Evolutionary conservation across 345 rosid genomes (phyloP).

Genomic region (Anastatica hierochuntica): DNA sequence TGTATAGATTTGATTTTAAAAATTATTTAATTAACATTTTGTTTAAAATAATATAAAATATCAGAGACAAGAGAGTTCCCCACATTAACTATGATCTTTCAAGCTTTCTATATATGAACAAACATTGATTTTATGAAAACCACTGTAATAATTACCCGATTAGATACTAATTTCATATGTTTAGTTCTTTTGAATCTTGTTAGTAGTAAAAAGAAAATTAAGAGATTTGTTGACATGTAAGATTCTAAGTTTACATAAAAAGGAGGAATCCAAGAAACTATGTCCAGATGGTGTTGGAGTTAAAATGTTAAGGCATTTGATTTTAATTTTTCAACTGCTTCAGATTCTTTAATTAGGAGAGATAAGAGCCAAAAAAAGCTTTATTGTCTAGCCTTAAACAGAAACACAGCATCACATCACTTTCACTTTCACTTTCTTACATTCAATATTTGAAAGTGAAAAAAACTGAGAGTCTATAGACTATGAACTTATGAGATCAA

Average conservation of each 20-base stretch:
- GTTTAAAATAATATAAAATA: background rate
- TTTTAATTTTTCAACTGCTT: conserved; percentile 16
- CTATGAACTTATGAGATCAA: conserved; percentile 24
- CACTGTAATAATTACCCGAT: conserved; percentile 20
- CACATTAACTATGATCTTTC: conserved; percentile 17
- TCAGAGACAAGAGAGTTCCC: conserved; percentile 2
- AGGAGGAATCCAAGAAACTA: conserved; percentile 21
- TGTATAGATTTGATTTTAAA: conserved; percentile 1
- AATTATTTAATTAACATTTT: background rate
- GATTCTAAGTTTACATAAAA: conserved; percentile 21
- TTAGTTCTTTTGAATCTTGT: conserved; percentile 12
- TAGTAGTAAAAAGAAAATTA: conserved; percentile 3
- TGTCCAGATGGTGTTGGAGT: conserved; percentile 21
- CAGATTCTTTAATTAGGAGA: conserved; percentile 25
- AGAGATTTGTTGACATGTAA: conserved; percentile 21
- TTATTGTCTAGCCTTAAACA: conserved; percentile 27
- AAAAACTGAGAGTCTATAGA: too few relatives aligned
- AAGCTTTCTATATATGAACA: conserved; percentile 17
- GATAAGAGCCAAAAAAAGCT: conserved; percentile 11
- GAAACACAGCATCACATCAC: conserved; percentile 29
- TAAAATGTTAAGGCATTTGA: conserved; percentile 15
- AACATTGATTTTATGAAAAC: conserved; percentile 18
- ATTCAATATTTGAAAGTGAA: conserved; percentile 20
- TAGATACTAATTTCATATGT: conserved; percentile 5
- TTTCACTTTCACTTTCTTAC: conserved; percentile 28